Evolutionary conservation across 2,329 filamentous ascomycete genomes (phyloP).

Genomic region (Tolypocladium tropicale): DNA sequence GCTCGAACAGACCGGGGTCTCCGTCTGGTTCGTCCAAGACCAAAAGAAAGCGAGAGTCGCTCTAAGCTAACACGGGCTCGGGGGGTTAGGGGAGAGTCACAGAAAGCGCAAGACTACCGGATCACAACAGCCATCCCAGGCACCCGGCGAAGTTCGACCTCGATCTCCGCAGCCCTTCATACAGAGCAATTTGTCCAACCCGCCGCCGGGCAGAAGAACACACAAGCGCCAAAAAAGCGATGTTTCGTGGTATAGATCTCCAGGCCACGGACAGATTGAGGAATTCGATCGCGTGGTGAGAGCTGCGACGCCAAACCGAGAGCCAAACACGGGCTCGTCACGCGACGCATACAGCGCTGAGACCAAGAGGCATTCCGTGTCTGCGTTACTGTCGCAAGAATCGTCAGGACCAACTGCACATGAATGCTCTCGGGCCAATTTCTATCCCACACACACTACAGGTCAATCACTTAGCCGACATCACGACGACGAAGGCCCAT

Average conservation of each 20-base stretch:
- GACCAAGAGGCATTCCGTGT: slow-evolving; percentile 21
- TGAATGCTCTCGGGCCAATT: slow-evolving; percentile 3
- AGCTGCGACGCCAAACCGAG: slow-evolving; percentile 8
- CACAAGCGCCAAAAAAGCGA: slow-evolving; percentile 28
- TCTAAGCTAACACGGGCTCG: slow-evolving; percentile 26
- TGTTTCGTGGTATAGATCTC: slow-evolving; percentile 22
- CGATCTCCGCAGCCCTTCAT: slow-evolving; percentile 22
- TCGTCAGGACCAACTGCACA: slow-evolving; percentile 1
- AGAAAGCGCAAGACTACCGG: slow-evolving; percentile 74
- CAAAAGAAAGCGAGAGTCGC: slow-evolving; percentile 35
- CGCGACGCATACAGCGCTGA: slow-evolving; percentile 18
- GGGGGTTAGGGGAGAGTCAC: slow-evolving; percentile 57
- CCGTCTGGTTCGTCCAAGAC: slow-evolving; percentile 62
- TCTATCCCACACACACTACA: not conserved
- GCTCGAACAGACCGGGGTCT: slow-evolving; percentile 57
- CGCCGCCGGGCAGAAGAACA: slow-evolving; percentile 12
- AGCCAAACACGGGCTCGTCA: slow-evolving; percentile 6
- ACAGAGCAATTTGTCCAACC: slow-evolving; percentile 16
- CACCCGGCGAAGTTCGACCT: slow-evolving; percentile 18
- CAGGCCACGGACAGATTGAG: slow-evolving; percentile 11
- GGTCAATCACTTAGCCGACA: slow-evolving; percentile 1
- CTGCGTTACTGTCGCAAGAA: slow-evolving; percentile 18
- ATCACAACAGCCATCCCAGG: slow-evolving; percentile 14
- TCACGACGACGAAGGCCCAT: slow-evolving; percentile 3
- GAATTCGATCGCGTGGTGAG: slow-evolving; percentile 10